Conservation (phyloP, 129 eudicot genomes). For the Erigeron canadensis region DNA sequence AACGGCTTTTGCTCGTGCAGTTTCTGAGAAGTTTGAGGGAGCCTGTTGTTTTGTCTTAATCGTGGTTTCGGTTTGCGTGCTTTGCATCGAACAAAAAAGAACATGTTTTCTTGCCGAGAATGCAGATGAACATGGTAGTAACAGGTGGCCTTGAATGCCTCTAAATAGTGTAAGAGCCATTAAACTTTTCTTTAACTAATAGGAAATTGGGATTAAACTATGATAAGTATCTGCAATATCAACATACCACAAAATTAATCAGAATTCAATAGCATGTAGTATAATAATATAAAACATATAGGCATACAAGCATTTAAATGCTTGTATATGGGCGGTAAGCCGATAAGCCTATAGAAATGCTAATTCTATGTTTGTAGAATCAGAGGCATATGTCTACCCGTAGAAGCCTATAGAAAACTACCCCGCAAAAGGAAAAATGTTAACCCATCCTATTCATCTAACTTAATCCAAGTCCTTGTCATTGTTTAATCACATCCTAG, state of each 20-base stretch:
- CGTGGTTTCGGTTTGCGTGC: constrained; percentile 52
- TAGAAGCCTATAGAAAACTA: too few relatives aligned
- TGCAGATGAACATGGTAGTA: constrained; percentile 50
- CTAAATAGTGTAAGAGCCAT: constrained; percentile 70
- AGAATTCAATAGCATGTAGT: background rate
- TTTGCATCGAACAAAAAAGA: constrained; percentile 45
- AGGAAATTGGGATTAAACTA: background rate
- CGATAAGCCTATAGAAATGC: too few relatives aligned
- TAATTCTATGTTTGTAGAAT: too few relatives aligned
- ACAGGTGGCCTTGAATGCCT: constrained; percentile 60
- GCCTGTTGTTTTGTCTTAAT: constrained; percentile 55
- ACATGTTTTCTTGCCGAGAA: constrained; percentile 49
- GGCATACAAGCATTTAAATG: background rate
- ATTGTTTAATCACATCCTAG: too few relatives aligned
- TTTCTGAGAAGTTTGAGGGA: constrained; percentile 45
- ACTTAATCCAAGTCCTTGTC: too few relatives aligned
- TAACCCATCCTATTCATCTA: too few relatives aligned
- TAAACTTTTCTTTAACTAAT: constrained; percentile 5
- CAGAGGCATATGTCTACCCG: too few relatives aligned
- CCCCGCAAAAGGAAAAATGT: too few relatives aligned
- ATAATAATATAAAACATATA: background rate
- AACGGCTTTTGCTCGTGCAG: constrained; percentile 39
- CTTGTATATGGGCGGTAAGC: too few relatives aligned
- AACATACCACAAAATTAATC: constrained; percentile 12
- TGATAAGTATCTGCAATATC: constrained; percentile 28